Evolutionary conservation across 768 basidiomycete genomes (phyloP), one percentile per base, ranked within the genome.

Genomic region (Amanita pseudoporphyria): DNA sequence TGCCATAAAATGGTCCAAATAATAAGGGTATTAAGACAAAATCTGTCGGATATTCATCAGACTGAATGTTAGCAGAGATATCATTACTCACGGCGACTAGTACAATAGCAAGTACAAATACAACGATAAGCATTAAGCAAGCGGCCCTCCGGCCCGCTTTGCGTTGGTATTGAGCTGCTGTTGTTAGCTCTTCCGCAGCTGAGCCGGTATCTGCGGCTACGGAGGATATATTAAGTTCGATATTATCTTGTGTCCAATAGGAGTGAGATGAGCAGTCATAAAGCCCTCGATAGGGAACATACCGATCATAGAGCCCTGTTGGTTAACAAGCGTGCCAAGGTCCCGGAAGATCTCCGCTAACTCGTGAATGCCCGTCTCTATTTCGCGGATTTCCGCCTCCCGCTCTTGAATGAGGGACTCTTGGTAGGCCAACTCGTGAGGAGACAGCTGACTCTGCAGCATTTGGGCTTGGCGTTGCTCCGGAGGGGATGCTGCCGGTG

Each of bases 261-360:
- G 4, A 44, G 31, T 41, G 31, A 42, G 24, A 16, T 42, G 3
- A 9, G 10, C 3, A 13, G 30, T 10, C 9, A 13, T 2, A 21
- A 14, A 32, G 38, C 44, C 39, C 31, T 40, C 19, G 16, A 41
- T 19, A 22, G 40, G 39, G 37, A 32, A 69, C 84, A 45, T 55
- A 95, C 95, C 94, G 46, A 99, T 70, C 87, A 98, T 90, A 45
- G 80, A 79, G 10, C 94, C 94, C 64, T 99, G 96, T 62, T 97
- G 90, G 52, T 82, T 80, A 1, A 99, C 94, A 40, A 99, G 73
- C 13, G 92, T 94, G 38, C 94, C 95, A 40, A 99, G 70, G 66
- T 98, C 94, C 44, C 88, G 80, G 74, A 99, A 98, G 60, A 99
- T 97, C 66, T 97, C 91, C 22, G 88, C 79, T 40, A 99, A 67